These are phyloP conservation scores for Hypoxylon crocopeplum DNA, from an alignment of 495 filamentous ascomycete genomes.

Conservation along the genomic window DNA sequence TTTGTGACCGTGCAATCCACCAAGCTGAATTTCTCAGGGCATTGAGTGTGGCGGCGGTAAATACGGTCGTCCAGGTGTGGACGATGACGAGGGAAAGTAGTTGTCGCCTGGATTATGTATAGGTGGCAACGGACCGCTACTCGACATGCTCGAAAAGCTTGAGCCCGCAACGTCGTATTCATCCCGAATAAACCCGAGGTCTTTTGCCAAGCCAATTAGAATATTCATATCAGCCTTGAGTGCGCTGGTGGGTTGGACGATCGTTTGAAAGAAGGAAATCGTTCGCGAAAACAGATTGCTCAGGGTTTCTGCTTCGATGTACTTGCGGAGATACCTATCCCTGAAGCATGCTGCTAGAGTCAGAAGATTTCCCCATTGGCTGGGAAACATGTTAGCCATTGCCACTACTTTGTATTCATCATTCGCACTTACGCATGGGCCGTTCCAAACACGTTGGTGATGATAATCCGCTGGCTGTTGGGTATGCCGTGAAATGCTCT, in stretches of 20 bases:
- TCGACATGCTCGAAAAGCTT: constrained; percentile 55
- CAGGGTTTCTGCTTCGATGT: constrained; percentile 60
- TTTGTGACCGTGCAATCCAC: constrained; percentile 4
- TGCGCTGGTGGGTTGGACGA: constrained; percentile 69
- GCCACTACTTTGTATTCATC: background rate
- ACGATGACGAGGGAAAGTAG: constrained; percentile 22
- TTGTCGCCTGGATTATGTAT: constrained; percentile 30
- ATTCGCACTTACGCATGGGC: constrained; percentile 85
- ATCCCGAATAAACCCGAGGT: constrained; percentile 48
- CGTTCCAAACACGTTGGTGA: constrained; percentile 95
- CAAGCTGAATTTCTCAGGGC: constrained; percentile 1
- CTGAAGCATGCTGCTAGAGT: constrained; percentile 80
- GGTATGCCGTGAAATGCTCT: constrained; percentile 78
- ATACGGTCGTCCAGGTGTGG: constrained; percentile 26
- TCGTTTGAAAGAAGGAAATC: constrained; percentile 69
- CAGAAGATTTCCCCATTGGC: constrained; percentile 96
- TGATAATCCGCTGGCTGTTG: constrained; percentile 68
- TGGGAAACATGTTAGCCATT: constrained; percentile 45
- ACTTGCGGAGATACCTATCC: constrained; percentile 60
- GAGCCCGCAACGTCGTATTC: constrained; percentile 40
- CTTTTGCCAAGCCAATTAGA: constrained; percentile 64
- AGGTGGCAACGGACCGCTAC: constrained; percentile 37
- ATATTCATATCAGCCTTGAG: constrained; percentile 72
- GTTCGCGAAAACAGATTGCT: constrained; percentile 65
- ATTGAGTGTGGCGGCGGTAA: constrained; percentile 20